phyloP scores from a whole-genome alignment of 2,329 filamentous ascomycete genomes.

The Eurotiales sp. region DNA sequence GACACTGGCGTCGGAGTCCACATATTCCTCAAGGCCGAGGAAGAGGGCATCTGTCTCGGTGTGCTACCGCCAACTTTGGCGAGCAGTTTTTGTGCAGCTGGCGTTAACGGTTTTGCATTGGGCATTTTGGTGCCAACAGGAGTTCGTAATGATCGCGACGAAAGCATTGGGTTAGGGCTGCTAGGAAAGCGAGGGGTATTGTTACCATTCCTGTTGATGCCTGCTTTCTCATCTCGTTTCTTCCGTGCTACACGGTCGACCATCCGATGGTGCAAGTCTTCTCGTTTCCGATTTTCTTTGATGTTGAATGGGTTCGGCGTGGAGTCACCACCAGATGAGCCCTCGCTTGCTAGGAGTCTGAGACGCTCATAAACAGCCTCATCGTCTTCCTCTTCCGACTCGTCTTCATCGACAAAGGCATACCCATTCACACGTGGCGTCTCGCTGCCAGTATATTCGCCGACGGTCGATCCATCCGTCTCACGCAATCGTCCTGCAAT shows the following conservation, averaged over 20 bases:
- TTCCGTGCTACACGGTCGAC: conserved; percentile 75
- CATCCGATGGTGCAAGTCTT: conserved; percentile 79
- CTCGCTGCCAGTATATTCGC: conserved; percentile 60
- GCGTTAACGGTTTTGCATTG: conserved; percentile 36
- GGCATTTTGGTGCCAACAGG: conserved; percentile 15
- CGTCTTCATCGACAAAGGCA: conserved; percentile 81
- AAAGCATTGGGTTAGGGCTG: conserved; percentile 31
- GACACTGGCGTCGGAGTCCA: conserved; percentile 33
- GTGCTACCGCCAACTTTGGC: conserved; percentile 34
- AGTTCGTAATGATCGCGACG: conserved; percentile 13
- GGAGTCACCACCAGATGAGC: conserved; percentile 30
- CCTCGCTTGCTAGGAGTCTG: conserved; percentile 27
- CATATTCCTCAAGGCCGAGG: conserved; percentile 29
- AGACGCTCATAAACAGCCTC: conserved; percentile 39
- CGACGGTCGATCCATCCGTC: conserved; percentile 54
- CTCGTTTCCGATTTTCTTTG: conserved; percentile 68
- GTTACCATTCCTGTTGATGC: conserved; percentile 49
- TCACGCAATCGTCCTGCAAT: conserved; percentile 68
- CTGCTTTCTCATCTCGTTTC: conserved; percentile 61
- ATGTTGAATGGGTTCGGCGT: conserved; percentile 78
- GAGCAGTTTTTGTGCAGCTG: conserved; percentile 42
- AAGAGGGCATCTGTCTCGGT: conserved; percentile 21
- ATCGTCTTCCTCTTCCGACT: conserved; percentile 45
- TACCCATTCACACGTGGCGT: conserved; percentile 93
- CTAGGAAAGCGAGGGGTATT: conserved; percentile 36